A percentile compares a stretch with the other conserved stretches of the same genome.
These are phyloP conservation scores for Aspergillus flavus DNA, from an alignment of 2,329 filamentous ascomycete genomes.

Conservation along the genomic window DNA sequence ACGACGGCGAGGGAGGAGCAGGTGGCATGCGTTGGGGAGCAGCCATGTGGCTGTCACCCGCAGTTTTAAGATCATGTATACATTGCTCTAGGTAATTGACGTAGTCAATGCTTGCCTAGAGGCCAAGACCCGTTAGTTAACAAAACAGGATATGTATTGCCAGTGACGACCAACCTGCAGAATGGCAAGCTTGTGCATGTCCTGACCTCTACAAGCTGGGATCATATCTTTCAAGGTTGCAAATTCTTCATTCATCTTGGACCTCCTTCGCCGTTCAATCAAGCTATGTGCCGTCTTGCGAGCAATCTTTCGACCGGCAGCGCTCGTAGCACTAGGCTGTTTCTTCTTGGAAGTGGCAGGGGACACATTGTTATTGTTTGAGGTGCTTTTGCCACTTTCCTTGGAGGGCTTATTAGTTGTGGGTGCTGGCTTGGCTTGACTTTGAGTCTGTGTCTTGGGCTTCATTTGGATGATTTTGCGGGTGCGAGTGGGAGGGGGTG, in stretches of 20 bases:
- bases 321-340: slow-evolving; percentile 72
- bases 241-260: slow-evolving; percentile 99
- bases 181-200: slow-evolving; percentile 98
- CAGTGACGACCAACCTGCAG: slow-evolving; percentile 67
- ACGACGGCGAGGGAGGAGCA: slow-evolving; percentile 39
- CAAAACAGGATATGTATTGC: neutral
- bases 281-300: slow-evolving; percentile 94
- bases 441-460: slow-evolving; percentile 57
- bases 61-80: slow-evolving; percentile 73
- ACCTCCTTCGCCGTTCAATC: slow-evolving; percentile 84
- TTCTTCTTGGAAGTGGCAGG: slow-evolving; percentile 68
- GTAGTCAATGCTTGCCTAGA: slow-evolving; percentile 91
- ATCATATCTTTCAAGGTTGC: slow-evolving; percentile 92
- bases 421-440: slow-evolving; percentile 47
- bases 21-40: slow-evolving; percentile 20
- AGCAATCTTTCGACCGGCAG: slow-evolving; percentile 90
- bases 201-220: slow-evolving; percentile 85
- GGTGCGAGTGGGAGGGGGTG: slow-evolving; percentile 86
- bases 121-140: slow-evolving; percentile 8
- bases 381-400: slow-evolving; percentile 24
- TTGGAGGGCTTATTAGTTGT: slow-evolving; percentile 25
- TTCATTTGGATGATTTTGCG: slow-evolving; percentile 99
- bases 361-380: slow-evolving; percentile 19
- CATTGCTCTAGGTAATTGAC: slow-evolving; percentile 92
- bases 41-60: slow-evolving; percentile 26